Evolutionary conservation across 1,284 basidiomycete species (phyloP).

Genomic region (Cutaneotrichosporon curvatum): DNA sequence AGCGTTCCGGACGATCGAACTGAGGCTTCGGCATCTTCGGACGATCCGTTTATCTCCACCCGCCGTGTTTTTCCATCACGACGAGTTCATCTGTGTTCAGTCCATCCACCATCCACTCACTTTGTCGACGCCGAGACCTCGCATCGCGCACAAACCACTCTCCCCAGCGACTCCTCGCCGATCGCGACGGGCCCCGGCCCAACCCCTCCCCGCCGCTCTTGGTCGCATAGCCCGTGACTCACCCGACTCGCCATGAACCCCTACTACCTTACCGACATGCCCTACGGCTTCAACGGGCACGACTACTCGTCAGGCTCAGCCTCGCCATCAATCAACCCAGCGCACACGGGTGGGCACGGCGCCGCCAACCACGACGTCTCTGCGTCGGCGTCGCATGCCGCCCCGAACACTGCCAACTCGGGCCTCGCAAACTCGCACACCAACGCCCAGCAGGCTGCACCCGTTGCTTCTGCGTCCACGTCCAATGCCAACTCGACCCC

Average conservation of each 20-base stretch:
- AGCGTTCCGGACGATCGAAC: no score
- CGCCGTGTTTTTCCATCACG: no score
- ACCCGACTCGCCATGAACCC: slow-evolving; percentile 13
- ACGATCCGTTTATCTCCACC: no score
- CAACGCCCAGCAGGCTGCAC: neutral
- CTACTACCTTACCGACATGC: slow-evolving; percentile 15
- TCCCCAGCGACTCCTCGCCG: no score
- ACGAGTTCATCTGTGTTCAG: no score
- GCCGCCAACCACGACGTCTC: slow-evolving; percentile 43
- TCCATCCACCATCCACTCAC: neutral
- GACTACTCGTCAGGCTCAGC: slow-evolving; percentile 46
- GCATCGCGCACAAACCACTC: no score
- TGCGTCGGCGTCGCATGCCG: neutral
- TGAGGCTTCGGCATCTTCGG: no score
- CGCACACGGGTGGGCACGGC: slow-evolving; percentile 44
- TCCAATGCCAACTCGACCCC: neutral
- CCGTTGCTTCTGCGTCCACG: neutral
- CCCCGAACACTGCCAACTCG: no score
- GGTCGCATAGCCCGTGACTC: neutral
- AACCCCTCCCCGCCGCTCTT: neutral
- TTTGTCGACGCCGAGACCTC: neutral
- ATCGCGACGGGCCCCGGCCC: no score
- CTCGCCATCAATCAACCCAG: slow-evolving; percentile 49
- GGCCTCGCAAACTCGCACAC: neutral
- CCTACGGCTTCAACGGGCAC: slow-evolving; percentile 11